Base-by-base conservation (phyloP, 2,329 filamentous ascomycete genomes). In the Fusarium aywerte region DNA sequence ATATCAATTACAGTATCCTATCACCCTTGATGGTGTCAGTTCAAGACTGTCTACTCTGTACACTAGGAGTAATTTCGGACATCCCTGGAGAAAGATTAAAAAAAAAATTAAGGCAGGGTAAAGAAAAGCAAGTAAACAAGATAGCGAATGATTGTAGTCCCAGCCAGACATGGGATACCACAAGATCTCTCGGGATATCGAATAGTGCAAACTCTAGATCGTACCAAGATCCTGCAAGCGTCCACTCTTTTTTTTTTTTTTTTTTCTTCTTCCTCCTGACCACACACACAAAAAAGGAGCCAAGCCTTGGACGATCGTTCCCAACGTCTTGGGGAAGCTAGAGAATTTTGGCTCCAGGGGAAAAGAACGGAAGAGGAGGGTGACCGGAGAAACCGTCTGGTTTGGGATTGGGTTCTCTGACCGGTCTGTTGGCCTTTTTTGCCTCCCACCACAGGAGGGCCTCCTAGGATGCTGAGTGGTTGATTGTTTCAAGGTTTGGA, bases 211-310 rank as follows among this genome's bases (percentile, higher is more conserved):
- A 70, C 56, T 39, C 47, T 43, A 53, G 51, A 68, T 66, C 38
- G 39, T 38, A 13, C 33, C 35, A 68, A n/a, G 65, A 68, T 68
- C 65, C 65, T 70, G 67, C 67, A 70, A 62, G 49, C 63, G 55
- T 61, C 59, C 43, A 62, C 58, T 66, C 39, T 47, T n/a, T n/a
- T n/a, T n/a, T n/a, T n/a, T n/a, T n/a, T n/a, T n/a, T n/a, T n/a
- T n/a, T n/a, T n/a, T n/a, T n/a, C n/a, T n/a, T n/a, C n/a, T n/a
- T 52, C 31, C 31, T 36, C 23, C 32, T 38, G 15, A 40, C 18
- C 40, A 16, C 25, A 21, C 38, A 29, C n/a, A n/a, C n/a, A n/a
- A n/a, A 20, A 43, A 36, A 32, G 31, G 31, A 49, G 43, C 58
- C 54, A 50, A 55, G 48, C 47, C 47, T 53, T 52, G 49, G 44